Evolutionary conservation across 140 eudicot species (phyloP).

Genomic region (Stevia rebaudiana): DNA sequence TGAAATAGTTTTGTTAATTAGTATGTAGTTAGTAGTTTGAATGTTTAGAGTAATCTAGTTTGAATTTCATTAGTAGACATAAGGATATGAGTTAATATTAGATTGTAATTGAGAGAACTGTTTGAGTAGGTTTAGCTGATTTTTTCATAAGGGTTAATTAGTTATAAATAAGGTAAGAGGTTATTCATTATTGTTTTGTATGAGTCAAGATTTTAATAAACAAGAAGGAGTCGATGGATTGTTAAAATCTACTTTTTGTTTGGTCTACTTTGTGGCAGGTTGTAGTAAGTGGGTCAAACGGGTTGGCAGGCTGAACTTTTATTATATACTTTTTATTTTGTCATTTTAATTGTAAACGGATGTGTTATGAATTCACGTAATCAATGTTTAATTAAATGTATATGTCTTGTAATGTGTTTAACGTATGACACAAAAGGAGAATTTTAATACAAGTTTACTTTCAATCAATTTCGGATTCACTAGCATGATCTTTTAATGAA

Average conservation of each 20-base stretch:
- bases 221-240: no score
- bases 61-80: no score
- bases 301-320: neutral
- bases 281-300: neutral
- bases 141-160: no score
- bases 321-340: neutral
- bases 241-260: no score
- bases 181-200: no score
- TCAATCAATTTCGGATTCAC: neutral
- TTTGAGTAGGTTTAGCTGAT: no score
- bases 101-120: no score
- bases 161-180: no score
- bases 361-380: neutral
- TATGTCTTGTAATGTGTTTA: neutral
- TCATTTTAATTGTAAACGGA: neutral
- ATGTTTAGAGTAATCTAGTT: neutral
- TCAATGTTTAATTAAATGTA: neutral
- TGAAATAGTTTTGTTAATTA: neutral
- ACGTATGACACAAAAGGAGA: neutral
- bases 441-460: neutral
- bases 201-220: no score
- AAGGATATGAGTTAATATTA: no score
- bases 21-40: neutral
- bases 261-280: no score
- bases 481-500: neutral